Evolutionary conservation across 2,329 filamentous ascomycete genomes (phyloP).

Genomic region (Magnaporthiopsis poae): DNA sequence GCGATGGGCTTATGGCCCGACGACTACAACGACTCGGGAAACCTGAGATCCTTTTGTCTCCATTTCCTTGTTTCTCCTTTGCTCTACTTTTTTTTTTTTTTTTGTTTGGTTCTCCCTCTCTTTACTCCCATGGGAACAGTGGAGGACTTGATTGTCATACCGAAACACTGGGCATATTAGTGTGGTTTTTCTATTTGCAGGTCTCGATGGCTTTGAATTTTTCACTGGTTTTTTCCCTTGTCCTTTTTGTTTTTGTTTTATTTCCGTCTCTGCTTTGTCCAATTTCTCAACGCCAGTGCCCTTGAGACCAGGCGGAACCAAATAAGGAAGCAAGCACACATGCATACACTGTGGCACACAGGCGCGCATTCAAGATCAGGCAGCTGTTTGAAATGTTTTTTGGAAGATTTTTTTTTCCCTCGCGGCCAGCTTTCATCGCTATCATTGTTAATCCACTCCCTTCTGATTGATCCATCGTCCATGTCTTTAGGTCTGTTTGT

Average conservation of each 20-base stretch:
- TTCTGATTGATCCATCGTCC: not conserved
- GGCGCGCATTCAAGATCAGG: conserved; percentile 7
- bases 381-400: not conserved
- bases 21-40: not conserved
- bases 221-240: conserved; percentile 13
- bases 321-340: not conserved
- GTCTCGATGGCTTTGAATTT: not conserved
- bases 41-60: not conserved
- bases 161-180: not conserved
- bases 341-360: conserved; percentile 11
- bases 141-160: not conserved
- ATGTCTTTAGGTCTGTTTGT: not conserved
- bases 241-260: conserved; percentile 24
- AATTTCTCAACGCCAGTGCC: conserved; percentile 13
- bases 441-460: conserved; percentile 12
- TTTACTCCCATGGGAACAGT: not conserved
- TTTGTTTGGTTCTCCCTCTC: no score
- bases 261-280: conserved; percentile 19
- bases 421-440: conserved; percentile 9
- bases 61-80: not conserved
- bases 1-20: not conserved
- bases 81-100: not conserved
- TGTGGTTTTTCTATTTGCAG: not conserved
- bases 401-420: conserved; percentile 11
- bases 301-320: not conserved